Conservation (phyloP, 2,329 filamentous ascomycete genomes). For the Fusarium poae region DNA sequence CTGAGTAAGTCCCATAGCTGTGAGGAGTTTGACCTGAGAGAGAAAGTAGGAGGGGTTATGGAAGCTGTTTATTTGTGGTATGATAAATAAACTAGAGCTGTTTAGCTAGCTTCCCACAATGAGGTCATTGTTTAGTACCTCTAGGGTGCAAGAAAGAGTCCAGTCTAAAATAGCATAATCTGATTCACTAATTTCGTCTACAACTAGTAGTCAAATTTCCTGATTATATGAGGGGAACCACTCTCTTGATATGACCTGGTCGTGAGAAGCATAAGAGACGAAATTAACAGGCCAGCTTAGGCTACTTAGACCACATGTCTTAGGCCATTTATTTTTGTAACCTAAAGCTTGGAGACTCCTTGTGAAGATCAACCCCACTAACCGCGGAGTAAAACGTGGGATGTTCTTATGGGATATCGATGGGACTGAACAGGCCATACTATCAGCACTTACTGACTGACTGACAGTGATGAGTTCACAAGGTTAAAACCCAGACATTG, state of each 20-base stretch:
- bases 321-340: no score
- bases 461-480: not conserved
- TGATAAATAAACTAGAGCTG: slow-evolving; percentile 9
- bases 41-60: not conserved
- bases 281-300: no score
- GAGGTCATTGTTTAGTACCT: slow-evolving; percentile 13
- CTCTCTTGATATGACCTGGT: no score
- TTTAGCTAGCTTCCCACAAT: slow-evolving; percentile 28
- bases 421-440: not conserved
- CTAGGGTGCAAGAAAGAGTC: not conserved
- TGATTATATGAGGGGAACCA: not conserved
- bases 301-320: no score
- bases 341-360: not conserved
- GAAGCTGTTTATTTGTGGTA: not conserved
- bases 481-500: not conserved
- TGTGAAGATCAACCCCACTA: slow-evolving; percentile 36
- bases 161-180: not conserved
- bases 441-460: not conserved
- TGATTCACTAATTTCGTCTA: not conserved
- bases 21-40: not conserved
- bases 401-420: not conserved
- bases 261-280: no score
- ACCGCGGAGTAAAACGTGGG: slow-evolving; percentile 1
- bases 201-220: not conserved
- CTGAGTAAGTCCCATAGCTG: not conserved